Evolutionary conservation across 2,329 filamentous ascomycete genomes (phyloP).

Genomic region (Diaporthe amygdali): DNA sequence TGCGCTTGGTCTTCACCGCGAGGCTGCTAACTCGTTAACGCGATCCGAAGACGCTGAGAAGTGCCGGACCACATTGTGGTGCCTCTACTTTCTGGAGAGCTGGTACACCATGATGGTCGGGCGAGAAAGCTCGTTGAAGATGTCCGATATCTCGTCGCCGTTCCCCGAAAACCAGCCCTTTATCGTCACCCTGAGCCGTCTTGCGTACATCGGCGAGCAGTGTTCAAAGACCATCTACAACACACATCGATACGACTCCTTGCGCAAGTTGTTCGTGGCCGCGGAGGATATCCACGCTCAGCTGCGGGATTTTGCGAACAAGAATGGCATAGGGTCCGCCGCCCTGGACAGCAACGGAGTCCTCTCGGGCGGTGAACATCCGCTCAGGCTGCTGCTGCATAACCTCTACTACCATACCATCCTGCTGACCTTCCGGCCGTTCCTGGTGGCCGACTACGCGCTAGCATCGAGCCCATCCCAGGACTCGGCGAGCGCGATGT

Average conservation of each 20-base stretch:
- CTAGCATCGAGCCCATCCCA: slow-evolving; percentile 20
- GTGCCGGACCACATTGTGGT: slow-evolving; percentile 34
- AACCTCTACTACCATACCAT: slow-evolving; percentile 27
- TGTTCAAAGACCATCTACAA: slow-evolving; percentile 30
- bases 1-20: slow-evolving; percentile 35
- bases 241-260: slow-evolving; percentile 30
- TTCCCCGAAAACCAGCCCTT: slow-evolving; percentile 29
- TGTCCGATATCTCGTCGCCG: slow-evolving; percentile 31
- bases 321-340: slow-evolving; percentile 27
- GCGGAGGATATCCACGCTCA: slow-evolving; percentile 31
- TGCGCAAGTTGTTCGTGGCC: slow-evolving; percentile 31
- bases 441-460: slow-evolving; percentile 32
- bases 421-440: slow-evolving; percentile 32
- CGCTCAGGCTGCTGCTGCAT: slow-evolving; percentile 27
- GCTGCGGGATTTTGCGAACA: slow-evolving; percentile 30
- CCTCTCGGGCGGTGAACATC: neutral
- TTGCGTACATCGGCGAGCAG: slow-evolving; percentile 30
- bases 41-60: slow-evolving; percentile 30
- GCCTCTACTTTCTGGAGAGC: slow-evolving; percentile 35
- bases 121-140: slow-evolving; percentile 28
- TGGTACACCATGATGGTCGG: slow-evolving; percentile 31
- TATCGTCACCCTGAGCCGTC: slow-evolving; percentile 28
- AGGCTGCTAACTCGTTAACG: slow-evolving; percentile 27
- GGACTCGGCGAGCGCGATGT: slow-evolving; percentile 29
- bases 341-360: slow-evolving; percentile 1